phyloP scores from a whole-genome alignment of 164 flowering plant species.

The Aristolochia californica region DNA sequence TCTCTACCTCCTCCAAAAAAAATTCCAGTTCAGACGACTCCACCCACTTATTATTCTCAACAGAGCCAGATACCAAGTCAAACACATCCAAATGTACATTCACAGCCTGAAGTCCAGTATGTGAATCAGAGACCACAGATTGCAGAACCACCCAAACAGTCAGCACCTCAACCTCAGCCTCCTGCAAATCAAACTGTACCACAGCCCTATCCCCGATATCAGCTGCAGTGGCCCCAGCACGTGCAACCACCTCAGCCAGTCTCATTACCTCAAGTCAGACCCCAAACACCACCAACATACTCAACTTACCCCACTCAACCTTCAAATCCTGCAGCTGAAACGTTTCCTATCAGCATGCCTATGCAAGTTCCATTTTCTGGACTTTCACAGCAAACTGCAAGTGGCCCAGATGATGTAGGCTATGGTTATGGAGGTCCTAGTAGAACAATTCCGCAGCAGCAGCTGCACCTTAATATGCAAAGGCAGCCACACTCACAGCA shows the following conservation, averaged over 20 bases:
- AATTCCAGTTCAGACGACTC: constrained; percentile 25
- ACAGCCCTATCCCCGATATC: constrained; percentile 39
- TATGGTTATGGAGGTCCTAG: constrained; percentile 55
- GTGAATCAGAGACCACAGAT: constrained; percentile 30
- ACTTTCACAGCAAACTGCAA: constrained; percentile 34
- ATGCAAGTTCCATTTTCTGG: constrained; percentile 56
- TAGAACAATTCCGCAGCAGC: constrained; percentile 42
- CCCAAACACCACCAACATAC: constrained; percentile 36
- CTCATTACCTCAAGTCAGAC: constrained; percentile 42
- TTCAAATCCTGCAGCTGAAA: constrained; percentile 38
- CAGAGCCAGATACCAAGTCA: constrained; percentile 33
- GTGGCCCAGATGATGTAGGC: constrained; percentile 37
- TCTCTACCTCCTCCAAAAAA: constrained; percentile 42
- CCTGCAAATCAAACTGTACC: constrained; percentile 41
- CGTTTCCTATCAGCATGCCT: constrained; percentile 46
- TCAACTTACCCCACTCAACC: constrained; percentile 50
- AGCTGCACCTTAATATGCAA: constrained; percentile 35
- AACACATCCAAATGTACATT: constrained; percentile 39
- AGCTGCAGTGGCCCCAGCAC: constrained; percentile 65
- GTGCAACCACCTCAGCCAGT: constrained; percentile 46
- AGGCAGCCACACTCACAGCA: constrained; percentile 14
- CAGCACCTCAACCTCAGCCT: constrained; percentile 32
- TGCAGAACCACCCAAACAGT: constrained; percentile 31
- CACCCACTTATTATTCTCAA: constrained; percentile 48
- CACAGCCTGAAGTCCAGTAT: constrained; percentile 45